Percentiles rank a stretch among this genome's conserved stretches.
These are phyloP conservation scores for Amanita pseudoporphyria DNA, from an alignment of 768 basidiomycete genomes.

Conservation along the genomic window DNA sequence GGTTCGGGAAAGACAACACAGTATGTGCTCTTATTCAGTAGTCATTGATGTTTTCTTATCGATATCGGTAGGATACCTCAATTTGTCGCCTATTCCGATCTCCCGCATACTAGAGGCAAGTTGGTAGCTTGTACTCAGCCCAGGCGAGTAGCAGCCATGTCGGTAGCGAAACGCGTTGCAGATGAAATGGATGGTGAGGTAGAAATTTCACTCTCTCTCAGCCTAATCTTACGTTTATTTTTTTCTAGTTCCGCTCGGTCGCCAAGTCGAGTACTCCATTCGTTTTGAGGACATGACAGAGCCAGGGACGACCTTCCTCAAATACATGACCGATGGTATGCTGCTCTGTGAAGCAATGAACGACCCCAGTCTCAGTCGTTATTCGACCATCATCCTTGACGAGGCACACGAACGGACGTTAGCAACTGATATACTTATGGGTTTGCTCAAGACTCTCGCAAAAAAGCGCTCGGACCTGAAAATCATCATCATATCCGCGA, in stretches of 20 bases:
- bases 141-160: slow-evolving; percentile 96
- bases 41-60: not conserved
- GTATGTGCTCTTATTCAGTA: slow-evolving; percentile 37
- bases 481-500: too few species aligned
- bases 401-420: too few species aligned
- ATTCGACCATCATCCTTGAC: slow-evolving; percentile 97
- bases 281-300: slow-evolving; percentile 94
- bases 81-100: slow-evolving; percentile 88
- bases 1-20: too few species aligned
- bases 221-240: not conserved
- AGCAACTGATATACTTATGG: too few species aligned
- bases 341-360: too few species aligned
- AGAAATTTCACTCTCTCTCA: not conserved
- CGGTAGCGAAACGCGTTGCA: slow-evolving; percentile 96
- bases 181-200: slow-evolving; percentile 92
- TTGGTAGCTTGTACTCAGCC: too few species aligned
- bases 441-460: too few species aligned
- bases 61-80: slow-evolving; percentile 72
- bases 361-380: slow-evolving; percentile 79
- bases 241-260: slow-evolving; percentile 80
- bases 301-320: slow-evolving; percentile 84
- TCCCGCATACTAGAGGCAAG: slow-evolving; percentile 89
- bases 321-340: too few species aligned
- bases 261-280: too few species aligned
- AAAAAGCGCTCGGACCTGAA: too few species aligned